Conservation (phyloP, 2,329 filamentous ascomycete species). For the Nothophaeocryptopus gaeumannii region DNA sequence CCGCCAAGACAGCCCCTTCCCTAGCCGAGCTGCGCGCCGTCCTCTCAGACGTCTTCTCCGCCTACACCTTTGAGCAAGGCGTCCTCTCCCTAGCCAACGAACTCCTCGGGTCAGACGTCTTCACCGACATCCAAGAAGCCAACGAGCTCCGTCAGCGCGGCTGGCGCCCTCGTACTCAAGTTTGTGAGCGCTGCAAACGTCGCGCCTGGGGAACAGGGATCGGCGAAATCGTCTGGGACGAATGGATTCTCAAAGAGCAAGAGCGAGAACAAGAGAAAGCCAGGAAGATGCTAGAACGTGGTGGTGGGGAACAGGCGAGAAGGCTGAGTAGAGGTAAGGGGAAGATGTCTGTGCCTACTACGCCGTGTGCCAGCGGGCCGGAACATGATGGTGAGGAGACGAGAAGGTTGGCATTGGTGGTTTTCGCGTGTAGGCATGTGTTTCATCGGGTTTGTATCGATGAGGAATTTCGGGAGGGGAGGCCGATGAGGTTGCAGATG, state of each 20-base stretch:
- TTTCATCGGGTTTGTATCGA: slow-evolving; percentile 70
- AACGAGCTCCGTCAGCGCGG: slow-evolving; percentile 74
- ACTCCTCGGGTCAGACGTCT: slow-evolving; percentile 84
- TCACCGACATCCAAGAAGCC: slow-evolving; percentile 74
- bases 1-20: slow-evolving; percentile 76
- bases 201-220: slow-evolving; percentile 88
- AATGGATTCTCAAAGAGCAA: slow-evolving; percentile 66
- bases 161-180: slow-evolving; percentile 82
- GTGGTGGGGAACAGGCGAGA: slow-evolving; percentile 34
- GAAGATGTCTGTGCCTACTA: slow-evolving; percentile 43
- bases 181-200: slow-evolving; percentile 80
- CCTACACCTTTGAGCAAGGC: slow-evolving; percentile 88
- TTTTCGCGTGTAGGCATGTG: slow-evolving; percentile 68
- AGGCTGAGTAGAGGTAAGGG: slow-evolving; percentile 55
- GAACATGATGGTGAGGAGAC: slow-evolving; percentile 45
- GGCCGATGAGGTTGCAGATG: slow-evolving; percentile 16
- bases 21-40: slow-evolving; percentile 83
- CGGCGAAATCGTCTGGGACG: slow-evolving; percentile 71
- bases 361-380: slow-evolving; percentile 35
- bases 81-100: slow-evolving; percentile 81
- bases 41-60: slow-evolving; percentile 84
- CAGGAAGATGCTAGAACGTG: slow-evolving; percentile 40
- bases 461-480: slow-evolving; percentile 23
- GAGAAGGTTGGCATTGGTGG: slow-evolving; percentile 51
- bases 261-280: slow-evolving; percentile 44